Percentiles rank a stretch among this genome's conserved stretches.
Evolutionary conservation across 495 filamentous ascomycete species (phyloP).

Genomic region (Penicillium tannophilum): DNA sequence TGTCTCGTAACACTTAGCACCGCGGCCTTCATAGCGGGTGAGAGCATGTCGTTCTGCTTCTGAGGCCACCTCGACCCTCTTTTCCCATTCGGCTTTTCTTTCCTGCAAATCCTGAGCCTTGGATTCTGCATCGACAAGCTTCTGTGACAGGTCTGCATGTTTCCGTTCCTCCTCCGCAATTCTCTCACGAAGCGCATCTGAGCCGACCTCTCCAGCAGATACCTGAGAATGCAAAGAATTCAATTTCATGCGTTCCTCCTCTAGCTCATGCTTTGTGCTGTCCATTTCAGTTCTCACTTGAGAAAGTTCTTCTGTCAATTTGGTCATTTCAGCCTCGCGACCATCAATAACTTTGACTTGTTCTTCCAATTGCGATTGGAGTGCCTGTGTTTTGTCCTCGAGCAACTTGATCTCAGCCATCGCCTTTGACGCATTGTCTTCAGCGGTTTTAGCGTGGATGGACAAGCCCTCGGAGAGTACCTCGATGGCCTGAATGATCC

Average conservation of each 20-base stretch:
- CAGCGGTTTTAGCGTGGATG: slow-evolving; percentile 45
- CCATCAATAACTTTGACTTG: slow-evolving; percentile 49
- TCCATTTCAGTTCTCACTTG: slow-evolving; percentile 60
- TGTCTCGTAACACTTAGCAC: slow-evolving; percentile 72
- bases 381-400: slow-evolving; percentile 50
- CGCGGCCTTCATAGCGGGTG: slow-evolving; percentile 62
- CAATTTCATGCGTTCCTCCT: slow-evolving; percentile 66
- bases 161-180: slow-evolving; percentile 70
- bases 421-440: slow-evolving; percentile 40
- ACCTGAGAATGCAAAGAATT: slow-evolving; percentile 66
- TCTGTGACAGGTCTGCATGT: slow-evolving; percentile 59
- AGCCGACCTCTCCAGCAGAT: slow-evolving; percentile 76
- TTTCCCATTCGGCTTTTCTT: slow-evolving; percentile 61
- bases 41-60: slow-evolving; percentile 50
- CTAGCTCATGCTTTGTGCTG: slow-evolving; percentile 63
- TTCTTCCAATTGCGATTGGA: slow-evolving; percentile 40
- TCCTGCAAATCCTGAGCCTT: slow-evolving; percentile 67
- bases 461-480: slow-evolving; percentile 59
- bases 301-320: slow-evolving; percentile 44
- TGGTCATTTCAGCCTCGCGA: slow-evolving; percentile 39
- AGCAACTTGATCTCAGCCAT: slow-evolving; percentile 48
- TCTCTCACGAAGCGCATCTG: slow-evolving; percentile 70
- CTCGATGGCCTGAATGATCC: slow-evolving; percentile 65
- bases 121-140: slow-evolving; percentile 66
- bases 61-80: slow-evolving; percentile 55